A percentile compares a stretch with the other conserved stretches of the same genome.
Evolutionary conservation across 2,329 filamentous ascomycete genomes (phyloP).

Genomic region (Pseudogymnoascus sp.): DNA sequence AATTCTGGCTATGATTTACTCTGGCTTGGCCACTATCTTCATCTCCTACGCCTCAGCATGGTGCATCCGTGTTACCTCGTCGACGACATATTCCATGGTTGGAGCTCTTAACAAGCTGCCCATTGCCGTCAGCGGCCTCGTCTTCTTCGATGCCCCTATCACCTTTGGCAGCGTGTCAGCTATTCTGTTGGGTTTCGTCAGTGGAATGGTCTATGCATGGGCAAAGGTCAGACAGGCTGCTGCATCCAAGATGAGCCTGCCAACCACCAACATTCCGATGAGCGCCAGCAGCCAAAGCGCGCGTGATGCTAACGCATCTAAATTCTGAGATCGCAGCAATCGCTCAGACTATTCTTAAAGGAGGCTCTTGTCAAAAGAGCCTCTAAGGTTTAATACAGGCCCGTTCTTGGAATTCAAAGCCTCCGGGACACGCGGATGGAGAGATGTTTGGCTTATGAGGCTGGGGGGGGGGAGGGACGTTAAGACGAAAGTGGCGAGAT

Average conservation of each 20-base stretch:
- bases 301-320: slow-evolving; percentile 64
- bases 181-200: slow-evolving; percentile 85
- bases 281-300: slow-evolving; percentile 90
- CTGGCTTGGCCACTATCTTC: slow-evolving; percentile 86
- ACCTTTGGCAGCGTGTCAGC: slow-evolving; percentile 88
- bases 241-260: slow-evolving; percentile 57
- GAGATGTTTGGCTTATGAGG: neutral
- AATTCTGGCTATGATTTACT: slow-evolving; percentile 85
- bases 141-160: slow-evolving; percentile 93
- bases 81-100: slow-evolving; percentile 98
- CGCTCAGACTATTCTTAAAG: neutral
- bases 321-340: neutral
- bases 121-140: slow-evolving; percentile 80
- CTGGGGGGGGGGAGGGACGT: neutral
- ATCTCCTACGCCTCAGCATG: slow-evolving; percentile 99
- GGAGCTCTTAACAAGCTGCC: slow-evolving; percentile 97
- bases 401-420: neutral
- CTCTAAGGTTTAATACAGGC: neutral
- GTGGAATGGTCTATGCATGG: slow-evolving; percentile 82
- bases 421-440: neutral
- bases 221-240: slow-evolving; percentile 76
- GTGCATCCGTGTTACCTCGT: slow-evolving; percentile 96
- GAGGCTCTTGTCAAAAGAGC: neutral
- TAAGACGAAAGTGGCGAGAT: neutral
- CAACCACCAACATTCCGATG: slow-evolving; percentile 56